Conservation (phyloP, 192 early-diverging fungal genomes). For the Chytriomyces hyalinus region DNA sequence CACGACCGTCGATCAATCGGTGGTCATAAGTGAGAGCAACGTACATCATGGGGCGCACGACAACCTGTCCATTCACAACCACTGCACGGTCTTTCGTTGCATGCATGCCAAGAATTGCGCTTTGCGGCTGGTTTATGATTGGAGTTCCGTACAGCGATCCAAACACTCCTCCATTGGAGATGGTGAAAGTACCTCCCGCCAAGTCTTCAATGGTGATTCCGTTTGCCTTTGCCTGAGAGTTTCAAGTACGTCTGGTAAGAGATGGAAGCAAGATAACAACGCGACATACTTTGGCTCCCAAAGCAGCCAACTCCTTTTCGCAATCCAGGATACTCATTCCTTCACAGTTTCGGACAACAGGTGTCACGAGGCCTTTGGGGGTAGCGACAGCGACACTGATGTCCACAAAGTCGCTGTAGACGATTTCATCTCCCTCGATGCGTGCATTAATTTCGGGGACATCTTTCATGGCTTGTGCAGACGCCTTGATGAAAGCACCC, state of each 20-base stretch:
- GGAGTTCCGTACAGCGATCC: conserved; percentile 97
- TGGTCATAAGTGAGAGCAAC: conserved; percentile 98
- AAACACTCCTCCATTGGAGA: conserved; percentile 98
- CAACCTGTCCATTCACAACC: conserved; percentile 89
- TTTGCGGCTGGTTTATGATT: conserved; percentile 97
- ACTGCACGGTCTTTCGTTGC: conserved; percentile 96
- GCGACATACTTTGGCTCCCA: conserved; percentile 75
- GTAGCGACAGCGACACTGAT: conserved; percentile 96
- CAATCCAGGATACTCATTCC: conserved; percentile 83
- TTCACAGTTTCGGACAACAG: conserved; percentile 92
- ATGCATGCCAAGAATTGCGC: conserved; percentile 98
- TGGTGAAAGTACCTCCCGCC: conserved; percentile 98
- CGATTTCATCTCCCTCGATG: conserved; percentile 89
- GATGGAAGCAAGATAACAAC: background rate
- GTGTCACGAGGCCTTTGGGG: conserved; percentile 98
- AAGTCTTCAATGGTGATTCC: conserved; percentile 97
- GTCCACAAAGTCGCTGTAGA: conserved; percentile 96
- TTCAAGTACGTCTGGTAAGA: background rate
- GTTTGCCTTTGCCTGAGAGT: conserved; percentile 83
- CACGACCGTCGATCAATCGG: conserved; percentile 97
- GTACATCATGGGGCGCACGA: conserved; percentile 80
- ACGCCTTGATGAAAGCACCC: conserved; percentile 96
- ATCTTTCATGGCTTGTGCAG: conserved; percentile 81
- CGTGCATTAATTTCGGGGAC: conserved; percentile 93
- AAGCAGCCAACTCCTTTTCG: conserved; percentile 87